These are phyloP conservation scores for Diaporthe ampelina DNA, from an alignment of 2,329 filamentous ascomycete species.

Conservation along the genomic window DNA sequence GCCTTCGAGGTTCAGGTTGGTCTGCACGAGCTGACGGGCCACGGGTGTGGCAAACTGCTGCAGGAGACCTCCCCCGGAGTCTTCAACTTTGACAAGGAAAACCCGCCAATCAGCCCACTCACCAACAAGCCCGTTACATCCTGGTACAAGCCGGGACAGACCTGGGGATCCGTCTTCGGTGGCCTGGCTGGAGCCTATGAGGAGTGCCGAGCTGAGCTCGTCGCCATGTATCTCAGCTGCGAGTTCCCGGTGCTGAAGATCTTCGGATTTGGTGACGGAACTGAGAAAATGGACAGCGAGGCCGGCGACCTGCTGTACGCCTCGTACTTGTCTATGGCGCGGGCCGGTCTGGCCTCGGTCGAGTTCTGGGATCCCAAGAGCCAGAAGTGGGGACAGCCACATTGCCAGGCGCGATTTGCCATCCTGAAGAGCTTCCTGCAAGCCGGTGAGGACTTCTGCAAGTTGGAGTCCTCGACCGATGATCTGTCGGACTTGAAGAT, in stretches of 20 bases:
- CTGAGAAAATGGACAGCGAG: slow-evolving; percentile 77
- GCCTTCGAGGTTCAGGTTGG: slow-evolving; percentile 97
- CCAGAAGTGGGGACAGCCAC: slow-evolving; percentile 92
- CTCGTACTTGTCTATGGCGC: slow-evolving; percentile 93
- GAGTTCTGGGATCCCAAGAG: slow-evolving; percentile 96
- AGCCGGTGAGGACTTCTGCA: slow-evolving; percentile 89
- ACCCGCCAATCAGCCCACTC: slow-evolving; percentile 85
- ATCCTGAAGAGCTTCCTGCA: slow-evolving; percentile 89
- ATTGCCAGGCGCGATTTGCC: slow-evolving; percentile 92
- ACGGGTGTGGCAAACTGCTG: slow-evolving; percentile 93
- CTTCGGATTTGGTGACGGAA: slow-evolving; percentile 90
- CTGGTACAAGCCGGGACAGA: slow-evolving; percentile 96
- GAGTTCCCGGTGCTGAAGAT: slow-evolving; percentile 91
- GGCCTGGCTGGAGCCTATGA: slow-evolving; percentile 90
- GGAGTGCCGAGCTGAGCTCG: slow-evolving; percentile 93
- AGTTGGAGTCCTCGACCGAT: slow-evolving; percentile 79
- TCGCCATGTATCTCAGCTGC: slow-evolving; percentile 90
- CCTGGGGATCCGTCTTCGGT: slow-evolving; percentile 94
- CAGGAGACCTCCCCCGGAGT: slow-evolving; percentile 86
- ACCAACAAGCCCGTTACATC: slow-evolving; percentile 82
- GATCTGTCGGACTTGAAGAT: slow-evolving; percentile 87
- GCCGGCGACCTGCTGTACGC: slow-evolving; percentile 91
- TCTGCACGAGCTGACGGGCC: slow-evolving; percentile 87
- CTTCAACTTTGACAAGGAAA: slow-evolving; percentile 89
- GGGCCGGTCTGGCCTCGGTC: slow-evolving; percentile 88